phyloP scores from a whole-genome alignment of 1,284 basidiomycete species.

The Dichomitus squalens region DNA sequence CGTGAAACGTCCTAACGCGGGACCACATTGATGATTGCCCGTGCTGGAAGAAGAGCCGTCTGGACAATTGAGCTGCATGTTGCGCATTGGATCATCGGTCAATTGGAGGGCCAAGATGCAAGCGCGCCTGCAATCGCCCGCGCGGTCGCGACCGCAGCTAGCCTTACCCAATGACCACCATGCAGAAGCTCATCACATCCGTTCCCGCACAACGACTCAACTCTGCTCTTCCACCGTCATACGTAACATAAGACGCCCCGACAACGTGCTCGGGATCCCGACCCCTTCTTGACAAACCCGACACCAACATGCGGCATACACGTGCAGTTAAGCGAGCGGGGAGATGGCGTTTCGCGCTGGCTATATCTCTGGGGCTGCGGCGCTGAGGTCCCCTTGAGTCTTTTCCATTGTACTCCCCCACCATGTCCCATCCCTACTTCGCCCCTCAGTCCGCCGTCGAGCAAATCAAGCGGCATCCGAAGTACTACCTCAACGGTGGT shows the following conservation, averaged over 20 bases:
- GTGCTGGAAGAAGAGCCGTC: neutral
- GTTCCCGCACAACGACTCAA: neutral
- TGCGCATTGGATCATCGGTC: neutral
- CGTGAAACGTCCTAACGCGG: neutral
- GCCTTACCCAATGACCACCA: constrained; percentile 2
- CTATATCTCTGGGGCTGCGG: constrained; percentile 27
- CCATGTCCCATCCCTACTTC: constrained; percentile 27
- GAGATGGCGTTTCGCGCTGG: constrained; percentile 9
- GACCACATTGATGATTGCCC: neutral
- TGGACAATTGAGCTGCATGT: neutral
- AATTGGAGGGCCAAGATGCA: neutral
- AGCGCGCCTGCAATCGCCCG: neutral
- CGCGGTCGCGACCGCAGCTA: neutral
- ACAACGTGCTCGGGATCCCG: constrained; percentile 21
- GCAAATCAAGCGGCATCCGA: constrained; percentile 39
- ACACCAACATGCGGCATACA: constrained; percentile 39
- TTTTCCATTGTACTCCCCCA: constrained; percentile 29
- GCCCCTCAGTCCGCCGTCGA: constrained; percentile 36
- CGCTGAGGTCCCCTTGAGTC: constrained; percentile 24
- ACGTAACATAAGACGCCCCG: constrained; percentile 13
- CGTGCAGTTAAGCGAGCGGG: constrained; percentile 37
- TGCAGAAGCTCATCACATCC: neutral
- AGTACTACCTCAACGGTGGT: constrained; percentile 55
- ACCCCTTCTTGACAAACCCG: constrained; percentile 7
- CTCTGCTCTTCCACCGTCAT: neutral